Percentiles rank a stretch among this genome's conserved stretches.
Conservation (phyloP, 352 stramenopile species). For the Globisporangium spiculum region DNA sequence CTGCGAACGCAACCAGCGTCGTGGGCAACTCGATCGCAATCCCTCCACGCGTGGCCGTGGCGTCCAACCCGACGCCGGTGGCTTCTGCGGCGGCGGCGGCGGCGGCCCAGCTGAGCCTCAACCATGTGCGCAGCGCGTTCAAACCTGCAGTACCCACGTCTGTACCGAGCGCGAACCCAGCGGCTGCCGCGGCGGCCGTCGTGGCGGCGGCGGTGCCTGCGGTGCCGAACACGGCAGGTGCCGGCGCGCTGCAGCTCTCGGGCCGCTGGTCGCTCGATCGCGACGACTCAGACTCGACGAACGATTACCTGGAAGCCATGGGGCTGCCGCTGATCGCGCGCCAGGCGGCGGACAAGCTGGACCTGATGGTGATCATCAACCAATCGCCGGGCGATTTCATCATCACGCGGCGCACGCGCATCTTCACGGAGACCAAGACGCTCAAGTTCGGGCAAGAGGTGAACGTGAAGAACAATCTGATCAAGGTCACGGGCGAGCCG, state of each 20-base stretch:
- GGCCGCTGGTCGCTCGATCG: slow-evolving; percentile 83
- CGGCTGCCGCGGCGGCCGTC: slow-evolving; percentile 16
- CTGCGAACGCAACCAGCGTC: slow-evolving; percentile 75
- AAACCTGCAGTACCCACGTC: slow-evolving; percentile 48
- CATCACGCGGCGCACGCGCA: slow-evolving; percentile 85
- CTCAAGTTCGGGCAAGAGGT: slow-evolving; percentile 87
- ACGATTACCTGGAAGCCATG: slow-evolving; percentile 88
- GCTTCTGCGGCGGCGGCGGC: slow-evolving; percentile 28
- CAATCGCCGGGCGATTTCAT: slow-evolving; percentile 82
- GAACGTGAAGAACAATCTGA: slow-evolving; percentile 87
- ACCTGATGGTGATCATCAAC: slow-evolving; percentile 88
- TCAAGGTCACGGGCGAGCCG: slow-evolving; percentile 77
- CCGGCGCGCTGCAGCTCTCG: slow-evolving; percentile 75
- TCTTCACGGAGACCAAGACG: slow-evolving; percentile 89
- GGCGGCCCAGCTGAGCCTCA: slow-evolving; percentile 48
- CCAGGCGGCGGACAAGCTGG: slow-evolving; percentile 84
- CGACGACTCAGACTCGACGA: slow-evolving; percentile 88
- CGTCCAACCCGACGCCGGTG: slow-evolving; percentile 26
- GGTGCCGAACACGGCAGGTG: slow-evolving; percentile 70
- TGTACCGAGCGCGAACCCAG: slow-evolving; percentile 22
- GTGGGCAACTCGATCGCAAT: slow-evolving; percentile 79
- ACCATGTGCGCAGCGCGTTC: slow-evolving; percentile 70
- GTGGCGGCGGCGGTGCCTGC: slow-evolving; percentile 23
- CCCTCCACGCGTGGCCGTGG: slow-evolving; percentile 35
- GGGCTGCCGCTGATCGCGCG: slow-evolving; percentile 77